Evolutionary conservation across 345 rosid genomes (phyloP).

Genomic region (Dipteronia dyeriana): DNA sequence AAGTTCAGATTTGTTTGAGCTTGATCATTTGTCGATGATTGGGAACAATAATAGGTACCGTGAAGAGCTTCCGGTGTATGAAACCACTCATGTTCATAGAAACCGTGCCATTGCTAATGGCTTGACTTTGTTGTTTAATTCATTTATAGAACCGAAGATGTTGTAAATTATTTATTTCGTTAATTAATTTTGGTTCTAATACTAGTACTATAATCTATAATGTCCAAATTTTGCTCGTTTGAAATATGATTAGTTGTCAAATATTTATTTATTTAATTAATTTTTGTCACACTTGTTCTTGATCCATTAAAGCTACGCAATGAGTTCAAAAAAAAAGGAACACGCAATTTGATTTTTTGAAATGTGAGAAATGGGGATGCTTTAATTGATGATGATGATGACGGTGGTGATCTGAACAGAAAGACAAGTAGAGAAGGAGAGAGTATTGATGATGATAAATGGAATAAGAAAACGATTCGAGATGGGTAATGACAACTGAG

Average conservation of each 20-base stretch:
- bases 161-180: conserved; percentile 16
- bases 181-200: neutral
- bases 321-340: neutral
- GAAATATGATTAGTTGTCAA: too few species aligned
- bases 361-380: conserved; percentile 42
- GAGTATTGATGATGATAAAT: too few species aligned
- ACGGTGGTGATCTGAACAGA: conserved; percentile 26
- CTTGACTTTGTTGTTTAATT: conserved; percentile 25
- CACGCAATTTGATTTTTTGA: neutral
- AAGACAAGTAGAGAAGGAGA: conserved; percentile 4
- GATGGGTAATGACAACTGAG: too few species aligned
- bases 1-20: conserved; percentile 63
- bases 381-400: conserved; percentile 14
- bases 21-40: conserved; percentile 44
- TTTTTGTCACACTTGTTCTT: too few species aligned
- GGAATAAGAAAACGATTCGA: too few species aligned
- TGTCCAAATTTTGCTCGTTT: conserved; percentile 6
- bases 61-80: conserved; percentile 73
- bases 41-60: conserved; percentile 31
- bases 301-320: neutral
- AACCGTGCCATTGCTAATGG: conserved; percentile 67
- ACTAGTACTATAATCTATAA: neutral
- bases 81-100: conserved; percentile 50
- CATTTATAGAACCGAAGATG: neutral
- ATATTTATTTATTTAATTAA: too few species aligned